Evolutionary conservation across 495 filamentous ascomycete genomes (phyloP).

Genomic region (Neurospora tetraspora): DNA sequence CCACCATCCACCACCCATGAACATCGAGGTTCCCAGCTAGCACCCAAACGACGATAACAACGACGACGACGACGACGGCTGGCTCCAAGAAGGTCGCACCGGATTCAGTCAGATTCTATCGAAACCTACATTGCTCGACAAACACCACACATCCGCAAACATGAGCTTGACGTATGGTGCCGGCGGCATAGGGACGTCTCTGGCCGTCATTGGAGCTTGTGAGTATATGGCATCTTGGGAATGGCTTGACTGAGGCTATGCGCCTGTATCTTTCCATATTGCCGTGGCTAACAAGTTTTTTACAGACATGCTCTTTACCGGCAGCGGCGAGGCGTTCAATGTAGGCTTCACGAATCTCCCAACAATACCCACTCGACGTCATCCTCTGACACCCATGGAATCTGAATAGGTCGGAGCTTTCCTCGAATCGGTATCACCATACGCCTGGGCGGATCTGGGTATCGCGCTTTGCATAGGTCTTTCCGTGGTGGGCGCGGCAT

Average conservation of each 20-base stretch:
- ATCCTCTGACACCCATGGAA: slow-evolving; percentile 38
- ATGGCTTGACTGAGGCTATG: not conserved
- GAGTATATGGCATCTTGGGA: slow-evolving; percentile 18
- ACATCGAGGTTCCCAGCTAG: not conserved
- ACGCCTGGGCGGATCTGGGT: slow-evolving; percentile 83
- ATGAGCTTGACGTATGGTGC: slow-evolving; percentile 57
- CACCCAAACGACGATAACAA: not conserved
- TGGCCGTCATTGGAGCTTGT: slow-evolving; percentile 87
- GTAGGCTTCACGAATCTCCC: slow-evolving; percentile 40
- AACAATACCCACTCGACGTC: slow-evolving; percentile 1
- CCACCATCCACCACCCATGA: not conserved
- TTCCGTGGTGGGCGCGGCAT: slow-evolving; percentile 94
- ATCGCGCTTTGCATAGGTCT: slow-evolving; percentile 92
- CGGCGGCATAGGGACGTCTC: slow-evolving; percentile 57
- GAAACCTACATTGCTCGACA: not conserved
- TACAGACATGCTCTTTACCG: slow-evolving; percentile 94
- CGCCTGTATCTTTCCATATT: not conserved
- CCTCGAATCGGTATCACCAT: slow-evolving; percentile 87
- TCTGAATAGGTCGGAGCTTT: slow-evolving; percentile 92
- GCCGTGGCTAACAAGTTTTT: slow-evolving; percentile 26
- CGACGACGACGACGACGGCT: not conserved
- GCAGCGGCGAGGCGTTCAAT: slow-evolving; percentile 92
- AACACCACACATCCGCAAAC: slow-evolving; percentile 13
- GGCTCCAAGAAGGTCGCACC: not conserved
- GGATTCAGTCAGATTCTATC: not conserved